Evolutionary conservation across 2,329 filamentous ascomycete species (phyloP).

Genomic region (Pochonia chlamydosporia): DNA sequence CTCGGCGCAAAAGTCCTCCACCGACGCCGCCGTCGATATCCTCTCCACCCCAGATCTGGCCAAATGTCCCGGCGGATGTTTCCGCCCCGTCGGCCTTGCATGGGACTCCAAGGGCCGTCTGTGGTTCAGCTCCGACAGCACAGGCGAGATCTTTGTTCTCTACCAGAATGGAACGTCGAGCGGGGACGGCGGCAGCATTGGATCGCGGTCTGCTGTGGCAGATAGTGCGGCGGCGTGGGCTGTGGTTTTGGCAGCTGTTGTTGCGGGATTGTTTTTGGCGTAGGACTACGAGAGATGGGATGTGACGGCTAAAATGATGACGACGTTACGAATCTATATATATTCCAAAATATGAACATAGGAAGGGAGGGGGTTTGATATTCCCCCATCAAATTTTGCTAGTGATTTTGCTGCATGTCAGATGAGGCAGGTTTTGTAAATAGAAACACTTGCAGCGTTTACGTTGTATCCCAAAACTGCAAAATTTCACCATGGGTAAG

Average conservation of each 20-base stretch:
- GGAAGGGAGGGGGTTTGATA: too few species aligned
- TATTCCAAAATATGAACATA: too few species aligned
- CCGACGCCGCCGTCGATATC: conserved; percentile 42
- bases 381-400: too few species aligned
- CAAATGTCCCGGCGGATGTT: conserved; percentile 50
- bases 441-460: too few species aligned
- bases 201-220: not conserved
- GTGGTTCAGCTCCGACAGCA: conserved; percentile 57
- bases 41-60: conserved; percentile 48
- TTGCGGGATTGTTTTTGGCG: conserved; percentile 22
- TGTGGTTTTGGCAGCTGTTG: conserved; percentile 20
- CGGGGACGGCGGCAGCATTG: conserved; percentile 7
- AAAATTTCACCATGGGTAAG: too few species aligned
- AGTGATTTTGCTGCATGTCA: too few species aligned
- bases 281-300: conserved; percentile 13
- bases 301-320: too few species aligned
- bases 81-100: conserved; percentile 56
- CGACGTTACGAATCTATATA: too few species aligned
- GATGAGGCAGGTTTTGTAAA: too few species aligned
- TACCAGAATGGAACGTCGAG: conserved; percentile 11
- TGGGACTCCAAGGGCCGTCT: conserved; percentile 46
- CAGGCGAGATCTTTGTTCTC: conserved; percentile 60
- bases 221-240: conserved; percentile 12
- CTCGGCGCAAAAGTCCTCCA: conserved; percentile 32
- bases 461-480: too few species aligned